A percentile compares a stretch with the other conserved stretches of the same genome.
phyloP scores from a whole-genome alignment of 2,329 filamentous ascomycete species.

The Pseudogymnoascus sp. region DNA sequence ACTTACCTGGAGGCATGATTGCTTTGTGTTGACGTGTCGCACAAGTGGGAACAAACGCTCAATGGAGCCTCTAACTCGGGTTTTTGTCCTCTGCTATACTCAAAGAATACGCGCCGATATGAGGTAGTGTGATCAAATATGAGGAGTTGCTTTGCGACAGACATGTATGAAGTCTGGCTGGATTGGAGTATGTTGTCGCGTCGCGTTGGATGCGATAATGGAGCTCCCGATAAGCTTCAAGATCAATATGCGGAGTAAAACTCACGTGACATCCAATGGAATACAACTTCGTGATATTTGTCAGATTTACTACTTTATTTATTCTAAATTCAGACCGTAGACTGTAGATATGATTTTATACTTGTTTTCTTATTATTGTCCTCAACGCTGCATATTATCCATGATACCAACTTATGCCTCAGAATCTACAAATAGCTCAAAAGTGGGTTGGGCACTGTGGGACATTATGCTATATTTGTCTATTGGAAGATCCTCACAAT shows the following conservation, averaged over 20 bases:
- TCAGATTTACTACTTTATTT: background rate
- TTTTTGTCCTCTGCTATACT: background rate
- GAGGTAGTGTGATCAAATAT: background rate
- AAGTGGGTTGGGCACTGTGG: background rate
- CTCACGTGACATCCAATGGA: background rate
- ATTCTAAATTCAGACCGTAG: background rate
- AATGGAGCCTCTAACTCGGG: background rate
- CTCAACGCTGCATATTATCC: background rate
- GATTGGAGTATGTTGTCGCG: slow-evolving; percentile 2
- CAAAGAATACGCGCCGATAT: background rate
- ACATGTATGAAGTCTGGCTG: background rate
- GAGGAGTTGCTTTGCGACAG: background rate
- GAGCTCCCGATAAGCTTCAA: background rate
- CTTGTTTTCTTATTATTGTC: background rate
- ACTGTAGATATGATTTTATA: background rate
- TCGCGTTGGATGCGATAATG: background rate
- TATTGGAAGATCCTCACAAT: background rate
- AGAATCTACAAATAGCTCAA: background rate
- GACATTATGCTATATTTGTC: background rate
- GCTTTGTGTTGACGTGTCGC: background rate
- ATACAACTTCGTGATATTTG: background rate
- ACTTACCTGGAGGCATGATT: background rate
- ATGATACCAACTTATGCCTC: background rate
- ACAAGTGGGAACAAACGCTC: background rate
- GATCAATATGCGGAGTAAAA: background rate